Conservation (phyloP, 148 eudicot genomes). For the Salicornia ramosissima region DNA sequence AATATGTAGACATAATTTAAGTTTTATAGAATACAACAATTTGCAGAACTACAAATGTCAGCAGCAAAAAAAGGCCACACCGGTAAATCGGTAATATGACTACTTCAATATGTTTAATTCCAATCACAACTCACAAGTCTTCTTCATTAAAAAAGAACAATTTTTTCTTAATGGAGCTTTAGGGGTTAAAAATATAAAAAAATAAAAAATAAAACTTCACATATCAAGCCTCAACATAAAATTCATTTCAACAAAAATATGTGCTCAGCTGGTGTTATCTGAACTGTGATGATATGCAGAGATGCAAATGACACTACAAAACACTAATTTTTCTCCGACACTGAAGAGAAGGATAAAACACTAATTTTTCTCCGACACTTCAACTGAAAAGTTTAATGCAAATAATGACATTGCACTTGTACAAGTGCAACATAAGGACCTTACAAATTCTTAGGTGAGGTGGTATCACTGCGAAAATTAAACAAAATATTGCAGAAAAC, state of each 20-base stretch:
- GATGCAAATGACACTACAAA: neutral
- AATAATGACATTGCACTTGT: neutral
- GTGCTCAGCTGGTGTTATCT: too few species aligned
- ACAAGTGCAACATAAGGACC: neutral
- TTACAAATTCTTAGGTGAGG: too few species aligned
- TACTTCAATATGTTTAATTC: too few species aligned
- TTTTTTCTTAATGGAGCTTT: neutral
- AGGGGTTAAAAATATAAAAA: too few species aligned
- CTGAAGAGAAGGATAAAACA: neutral
- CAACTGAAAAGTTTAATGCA: too few species aligned
- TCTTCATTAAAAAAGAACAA: neutral
- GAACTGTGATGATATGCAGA: too few species aligned
- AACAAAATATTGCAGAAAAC: too few species aligned
- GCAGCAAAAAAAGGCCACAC: neutral
- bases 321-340: neutral
- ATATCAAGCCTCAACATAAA: neutral
- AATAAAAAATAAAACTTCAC: too few species aligned
- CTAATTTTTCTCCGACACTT: neutral
- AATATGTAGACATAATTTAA: neutral
- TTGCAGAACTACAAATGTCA: neutral
- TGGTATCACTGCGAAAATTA: too few species aligned
- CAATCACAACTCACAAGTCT: neutral
- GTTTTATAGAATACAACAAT: neutral
- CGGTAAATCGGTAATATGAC: too few species aligned
- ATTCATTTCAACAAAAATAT: neutral